These are phyloP conservation scores for Podila verticillata DNA, from an alignment of 192 early-diverging fungal species.

Conservation along the genomic window DNA sequence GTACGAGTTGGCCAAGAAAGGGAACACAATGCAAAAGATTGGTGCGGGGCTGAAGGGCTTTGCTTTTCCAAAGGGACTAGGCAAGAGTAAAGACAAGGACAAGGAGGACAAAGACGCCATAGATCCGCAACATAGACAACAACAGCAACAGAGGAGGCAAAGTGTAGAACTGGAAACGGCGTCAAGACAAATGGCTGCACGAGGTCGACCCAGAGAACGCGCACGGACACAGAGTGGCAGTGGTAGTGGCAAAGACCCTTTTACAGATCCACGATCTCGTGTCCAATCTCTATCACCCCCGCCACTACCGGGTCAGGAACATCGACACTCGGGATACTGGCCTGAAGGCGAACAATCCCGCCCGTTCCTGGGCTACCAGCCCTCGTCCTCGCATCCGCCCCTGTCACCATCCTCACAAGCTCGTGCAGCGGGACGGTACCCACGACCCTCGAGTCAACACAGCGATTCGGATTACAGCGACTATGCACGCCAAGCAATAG, in stretches of 20 bases:
- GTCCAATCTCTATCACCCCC: slow-evolving; percentile 37
- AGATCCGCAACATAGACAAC: not conserved
- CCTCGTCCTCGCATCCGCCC: not conserved
- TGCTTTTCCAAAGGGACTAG: slow-evolving; percentile 16
- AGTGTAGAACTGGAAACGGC: not conserved
- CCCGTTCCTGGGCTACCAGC: slow-evolving; percentile 31
- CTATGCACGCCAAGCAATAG: not conserved
- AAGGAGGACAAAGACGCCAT: not conserved
- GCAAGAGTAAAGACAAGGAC: slow-evolving; percentile 19
- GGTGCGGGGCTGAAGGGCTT: slow-evolving; percentile 32
- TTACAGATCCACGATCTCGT: slow-evolving; percentile 3
- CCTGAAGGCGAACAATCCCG: slow-evolving; percentile 11
- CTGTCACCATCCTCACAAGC: slow-evolving; percentile 13
- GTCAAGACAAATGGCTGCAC: not conserved
- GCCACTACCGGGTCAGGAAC: slow-evolving; percentile 16
- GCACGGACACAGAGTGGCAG: slow-evolving; percentile 6
- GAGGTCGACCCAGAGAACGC: slow-evolving; percentile 11
- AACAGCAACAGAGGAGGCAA: not conserved
- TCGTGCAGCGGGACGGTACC: slow-evolving; percentile 7
- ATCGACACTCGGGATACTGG: not conserved
- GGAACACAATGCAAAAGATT: slow-evolving; percentile 7
- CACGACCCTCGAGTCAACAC: slow-evolving; percentile 14
- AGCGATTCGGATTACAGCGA: slow-evolving; percentile 19
- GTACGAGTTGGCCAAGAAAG: not conserved
- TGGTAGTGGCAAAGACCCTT: not conserved